Percentiles rank a stretch among this genome's conserved stretches.
Conservation (phyloP, 2,329 filamentous ascomycete genomes). For the Dothideomycetes sp. region DNA sequence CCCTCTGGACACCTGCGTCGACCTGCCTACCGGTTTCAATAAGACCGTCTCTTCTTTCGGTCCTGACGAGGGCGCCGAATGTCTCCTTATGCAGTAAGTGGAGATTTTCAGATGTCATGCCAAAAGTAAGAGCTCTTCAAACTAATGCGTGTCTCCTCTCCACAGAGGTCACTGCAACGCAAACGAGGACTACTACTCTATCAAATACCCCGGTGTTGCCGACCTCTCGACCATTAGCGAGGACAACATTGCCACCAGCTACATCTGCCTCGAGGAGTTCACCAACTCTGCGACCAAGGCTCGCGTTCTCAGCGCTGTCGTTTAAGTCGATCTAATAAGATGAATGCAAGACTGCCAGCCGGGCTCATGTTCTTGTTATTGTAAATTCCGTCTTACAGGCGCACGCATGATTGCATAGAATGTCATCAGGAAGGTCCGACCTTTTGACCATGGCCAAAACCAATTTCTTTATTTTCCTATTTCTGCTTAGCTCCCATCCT, state of each 20-base stretch:
- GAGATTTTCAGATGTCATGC: neutral
- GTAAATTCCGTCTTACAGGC: too few relatives aligned
- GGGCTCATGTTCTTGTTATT: too few relatives aligned
- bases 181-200: neutral
- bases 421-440: too few relatives aligned
- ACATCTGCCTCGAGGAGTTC: constrained; percentile 1
- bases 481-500: too few relatives aligned
- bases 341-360: too few relatives aligned
- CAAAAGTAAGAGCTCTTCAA: neutral
- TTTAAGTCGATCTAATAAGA: neutral
- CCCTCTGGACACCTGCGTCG: constrained; percentile 4
- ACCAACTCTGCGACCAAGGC: neutral
- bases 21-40: constrained; percentile 1
- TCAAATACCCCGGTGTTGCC: constrained; percentile 1
- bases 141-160: neutral
- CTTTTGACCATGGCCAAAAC: too few relatives aligned
- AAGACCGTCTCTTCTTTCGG: constrained; percentile 5
- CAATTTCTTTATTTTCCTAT: too few relatives aligned
- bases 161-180: constrained; percentile 5
- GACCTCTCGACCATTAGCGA: constrained; percentile 3
- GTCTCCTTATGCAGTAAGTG: constrained; percentile 3
- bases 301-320: neutral
- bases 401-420: too few relatives aligned
- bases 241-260: constrained; percentile 6
- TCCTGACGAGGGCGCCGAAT: constrained; percentile 4